phyloP scores from a whole-genome alignment of 768 basidiomycete genomes.

The Rhizopogon roseolus region DNA sequence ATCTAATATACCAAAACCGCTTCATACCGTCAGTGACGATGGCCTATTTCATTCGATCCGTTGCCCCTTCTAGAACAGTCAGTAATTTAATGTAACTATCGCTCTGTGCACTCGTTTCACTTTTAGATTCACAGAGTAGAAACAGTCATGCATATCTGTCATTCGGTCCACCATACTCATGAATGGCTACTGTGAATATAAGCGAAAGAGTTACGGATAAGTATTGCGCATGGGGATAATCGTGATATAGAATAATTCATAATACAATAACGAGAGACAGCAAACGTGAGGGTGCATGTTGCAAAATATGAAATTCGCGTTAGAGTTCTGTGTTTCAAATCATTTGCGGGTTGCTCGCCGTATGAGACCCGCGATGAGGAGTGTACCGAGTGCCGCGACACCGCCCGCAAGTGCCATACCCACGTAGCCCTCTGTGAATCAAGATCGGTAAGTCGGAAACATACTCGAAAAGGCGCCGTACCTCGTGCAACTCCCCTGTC shows the following conservation, averaged over 20 bases:
- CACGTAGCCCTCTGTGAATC: constrained; percentile 83
- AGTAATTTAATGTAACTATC: constrained; percentile 28
- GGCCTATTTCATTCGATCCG: constrained; percentile 6
- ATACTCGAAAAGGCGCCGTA: constrained; percentile 25
- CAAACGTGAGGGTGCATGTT: constrained; percentile 2
- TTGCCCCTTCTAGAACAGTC: constrained; percentile 8
- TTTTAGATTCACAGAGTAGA: background rate
- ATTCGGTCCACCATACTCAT: background rate
- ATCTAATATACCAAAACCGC: constrained; percentile 22
- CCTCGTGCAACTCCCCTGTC: constrained; percentile 83
- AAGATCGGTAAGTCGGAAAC: background rate
- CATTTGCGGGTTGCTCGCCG: constrained; percentile 69
- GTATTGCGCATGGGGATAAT: constrained; percentile 3
- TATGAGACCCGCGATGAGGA: constrained; percentile 71
- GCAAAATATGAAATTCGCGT: constrained; percentile 13
- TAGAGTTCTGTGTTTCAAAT: constrained; percentile 10
- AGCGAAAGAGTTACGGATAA: constrained; percentile 3
- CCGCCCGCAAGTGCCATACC: constrained; percentile 96
- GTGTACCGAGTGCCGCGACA: constrained; percentile 76
- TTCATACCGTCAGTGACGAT: constrained; percentile 12
- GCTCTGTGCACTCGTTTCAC: background rate
- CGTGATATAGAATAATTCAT: constrained; percentile 24
- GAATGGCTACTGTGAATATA: constrained; percentile 1
- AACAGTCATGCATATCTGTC: background rate
- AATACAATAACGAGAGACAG: constrained; percentile 9